Conservation (phyloP, 1,284 basidiomycete species). For the Rhodotorula sp. region DNA sequence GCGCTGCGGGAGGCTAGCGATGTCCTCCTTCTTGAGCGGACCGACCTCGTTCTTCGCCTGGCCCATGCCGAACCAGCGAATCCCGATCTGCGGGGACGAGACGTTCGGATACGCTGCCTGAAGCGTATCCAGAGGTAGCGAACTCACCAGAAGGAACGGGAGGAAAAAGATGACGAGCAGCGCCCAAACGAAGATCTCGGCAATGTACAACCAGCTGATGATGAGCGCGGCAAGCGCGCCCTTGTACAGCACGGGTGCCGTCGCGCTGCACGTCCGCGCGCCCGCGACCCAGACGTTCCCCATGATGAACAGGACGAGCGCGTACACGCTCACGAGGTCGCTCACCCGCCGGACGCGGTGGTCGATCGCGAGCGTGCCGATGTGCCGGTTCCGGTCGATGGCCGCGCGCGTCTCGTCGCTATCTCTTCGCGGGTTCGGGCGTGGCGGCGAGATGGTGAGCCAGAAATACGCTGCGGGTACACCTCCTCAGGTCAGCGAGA, state of each 20-base stretch:
- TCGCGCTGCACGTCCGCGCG: conserved; percentile 25
- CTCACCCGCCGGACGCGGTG: conserved; percentile 23
- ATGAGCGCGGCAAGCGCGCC: conserved; percentile 38
- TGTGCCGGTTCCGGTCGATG: conserved; percentile 31
- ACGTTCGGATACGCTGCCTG: too few species aligned
- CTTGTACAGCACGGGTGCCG: conserved; percentile 38
- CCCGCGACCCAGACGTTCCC: conserved; percentile 43
- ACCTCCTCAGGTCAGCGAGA: not conserved
- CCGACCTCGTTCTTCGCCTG: conserved; percentile 45
- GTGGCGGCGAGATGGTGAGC: conserved; percentile 28
- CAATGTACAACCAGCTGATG: conserved; percentile 38
- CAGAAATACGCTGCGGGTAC: conserved; percentile 24
- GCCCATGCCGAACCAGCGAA: conserved; percentile 39
- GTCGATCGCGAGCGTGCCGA: conserved; percentile 36
- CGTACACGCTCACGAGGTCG: conserved; percentile 35
- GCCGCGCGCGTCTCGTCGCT: conserved; percentile 16
- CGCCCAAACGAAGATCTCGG: conserved; percentile 32
- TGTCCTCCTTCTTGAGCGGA: conserved; percentile 40
- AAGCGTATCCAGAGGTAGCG: not conserved
- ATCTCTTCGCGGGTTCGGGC: conserved; percentile 12
- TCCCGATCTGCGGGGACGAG: conserved; percentile 17
- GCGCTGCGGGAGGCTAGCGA: conserved; percentile 37
- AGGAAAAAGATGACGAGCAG: conserved; percentile 44
- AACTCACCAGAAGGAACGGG: conserved; percentile 38
- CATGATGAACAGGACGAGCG: conserved; percentile 40